These are phyloP conservation scores for Backusella mclennaniae DNA, from an alignment of 192 early-diverging fungal species.

Conservation along the genomic window DNA sequence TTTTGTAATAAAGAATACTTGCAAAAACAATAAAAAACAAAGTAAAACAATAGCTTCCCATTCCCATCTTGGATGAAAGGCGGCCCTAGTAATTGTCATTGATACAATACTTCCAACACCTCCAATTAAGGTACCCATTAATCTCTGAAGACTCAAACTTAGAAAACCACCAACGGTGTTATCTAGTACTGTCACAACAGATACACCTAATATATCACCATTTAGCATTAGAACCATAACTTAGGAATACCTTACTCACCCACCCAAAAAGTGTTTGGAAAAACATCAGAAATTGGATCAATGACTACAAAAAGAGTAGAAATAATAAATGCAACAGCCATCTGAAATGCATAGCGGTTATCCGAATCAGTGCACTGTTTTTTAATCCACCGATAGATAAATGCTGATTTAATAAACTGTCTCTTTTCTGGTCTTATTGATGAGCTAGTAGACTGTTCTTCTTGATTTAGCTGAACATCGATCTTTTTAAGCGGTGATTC, in stretches of 20 bases:
- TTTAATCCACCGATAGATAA: neutral
- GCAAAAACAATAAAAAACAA: conserved; percentile 7
- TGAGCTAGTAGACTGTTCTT: neutral
- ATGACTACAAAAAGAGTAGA: conserved; percentile 13
- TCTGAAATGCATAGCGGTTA: conserved; percentile 21
- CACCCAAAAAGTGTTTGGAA: conserved; percentile 20
- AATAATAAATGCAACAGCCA: conserved; percentile 4
- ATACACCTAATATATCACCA: neutral
- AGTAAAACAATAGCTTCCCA: conserved; percentile 10
- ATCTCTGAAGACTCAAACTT: conserved; percentile 13
- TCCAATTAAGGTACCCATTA: conserved; percentile 13
- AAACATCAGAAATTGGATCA: conserved; percentile 8
- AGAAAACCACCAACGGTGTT: conserved; percentile 11
- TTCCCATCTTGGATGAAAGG: conserved; percentile 11
- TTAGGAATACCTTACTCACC: neutral
- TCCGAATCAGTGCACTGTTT: neutral
- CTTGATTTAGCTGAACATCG: neutral
- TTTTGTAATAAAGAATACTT: conserved; percentile 22
- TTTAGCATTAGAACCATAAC: neutral
- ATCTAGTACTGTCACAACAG: conserved; percentile 14
- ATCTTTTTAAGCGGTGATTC: neutral
- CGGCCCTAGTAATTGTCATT: neutral
- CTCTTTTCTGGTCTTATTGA: neutral
- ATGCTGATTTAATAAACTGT: neutral
- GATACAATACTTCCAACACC: neutral